Conservation (phyloP, 2,329 filamentous ascomycete species). For the Trichoderma sp. region DNA sequence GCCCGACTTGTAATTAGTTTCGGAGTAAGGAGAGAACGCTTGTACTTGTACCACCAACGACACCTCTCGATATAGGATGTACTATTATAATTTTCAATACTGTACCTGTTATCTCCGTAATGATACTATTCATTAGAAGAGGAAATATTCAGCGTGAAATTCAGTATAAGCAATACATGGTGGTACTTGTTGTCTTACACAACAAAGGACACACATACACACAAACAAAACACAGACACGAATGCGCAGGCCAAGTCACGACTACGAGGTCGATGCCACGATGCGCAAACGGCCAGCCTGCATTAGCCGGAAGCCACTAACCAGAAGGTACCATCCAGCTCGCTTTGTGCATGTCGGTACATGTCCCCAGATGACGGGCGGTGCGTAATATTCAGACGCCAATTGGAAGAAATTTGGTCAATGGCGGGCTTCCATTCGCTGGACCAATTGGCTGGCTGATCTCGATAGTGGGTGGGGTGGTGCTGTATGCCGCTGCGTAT, state of each 20-base stretch:
- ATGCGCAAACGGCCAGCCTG: constrained; percentile 2
- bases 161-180: background rate
- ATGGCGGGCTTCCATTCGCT: background rate
- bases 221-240: background rate
- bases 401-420: constrained; percentile 32
- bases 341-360: background rate
- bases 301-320: constrained; percentile 1
- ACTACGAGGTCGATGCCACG: background rate
- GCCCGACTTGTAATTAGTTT: background rate
- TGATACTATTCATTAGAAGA: background rate
- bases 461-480: background rate
- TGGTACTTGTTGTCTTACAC: background rate
- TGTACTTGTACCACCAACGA: background rate
- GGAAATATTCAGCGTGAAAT: background rate
- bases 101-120: background rate
- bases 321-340: background rate
- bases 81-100: background rate
- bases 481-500: constrained; percentile 9
- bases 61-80: too few species aligned
- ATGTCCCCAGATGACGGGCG: constrained; percentile 10
- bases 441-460: background rate
- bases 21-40: background rate
- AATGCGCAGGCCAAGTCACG: background rate
- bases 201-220: too few species aligned
- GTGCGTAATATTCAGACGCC: constrained; percentile 32